Base-by-base conservation (phyloP, 805 yeast species). In the Saturnispora dispora region DNA sequence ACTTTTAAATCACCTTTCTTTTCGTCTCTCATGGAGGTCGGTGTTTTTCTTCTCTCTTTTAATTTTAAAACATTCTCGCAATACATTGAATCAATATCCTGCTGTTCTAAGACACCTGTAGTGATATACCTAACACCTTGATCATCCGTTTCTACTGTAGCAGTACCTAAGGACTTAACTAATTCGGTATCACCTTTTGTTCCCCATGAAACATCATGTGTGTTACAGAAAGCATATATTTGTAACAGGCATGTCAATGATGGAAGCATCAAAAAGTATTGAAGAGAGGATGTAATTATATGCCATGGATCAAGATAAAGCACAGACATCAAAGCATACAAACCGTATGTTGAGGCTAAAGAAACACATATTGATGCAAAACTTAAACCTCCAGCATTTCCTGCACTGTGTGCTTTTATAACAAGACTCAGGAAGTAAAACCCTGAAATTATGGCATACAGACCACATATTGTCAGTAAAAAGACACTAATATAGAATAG, bases 171-270 rank as follows among this genome's bases (percentile, higher is more conserved):
- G 54, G 79, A 84, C 56, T 79, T 79, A 18, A 80, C 77, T 45
- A 81, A 84, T 54, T 78, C 79, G 56, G 83, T 85, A 54, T 90
- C 96, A 58, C 99, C 99, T 65, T 91, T 91, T 2, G 99, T 91
- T 69, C 99, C 99, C 99, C 99, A 91, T 0, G 96, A 86, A 47
- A 93, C 96, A 73, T 91, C 99, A 69, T 91, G 98, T 3, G 97
- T 91, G 66, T 91, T 91, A 72, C 99, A 91, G 69, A 91, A 89
- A 1, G 99, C 97, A 71, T 89, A 91, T 53, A 93, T 89, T 69
- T 91, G 97, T 52, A 91, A 72, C 2, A 96, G 83, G 70, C 96
- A 88, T 4, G 95, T 85, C 65, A 89, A 91, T 0, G 95, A 83
- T 25, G 99, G 98, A 49, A 91, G 74, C 75, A 93, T 77, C 57